These are phyloP conservation scores for Ganoderma meredithae DNA, from an alignment of 1,284 basidiomycete genomes.

Conservation along the genomic window DNA sequence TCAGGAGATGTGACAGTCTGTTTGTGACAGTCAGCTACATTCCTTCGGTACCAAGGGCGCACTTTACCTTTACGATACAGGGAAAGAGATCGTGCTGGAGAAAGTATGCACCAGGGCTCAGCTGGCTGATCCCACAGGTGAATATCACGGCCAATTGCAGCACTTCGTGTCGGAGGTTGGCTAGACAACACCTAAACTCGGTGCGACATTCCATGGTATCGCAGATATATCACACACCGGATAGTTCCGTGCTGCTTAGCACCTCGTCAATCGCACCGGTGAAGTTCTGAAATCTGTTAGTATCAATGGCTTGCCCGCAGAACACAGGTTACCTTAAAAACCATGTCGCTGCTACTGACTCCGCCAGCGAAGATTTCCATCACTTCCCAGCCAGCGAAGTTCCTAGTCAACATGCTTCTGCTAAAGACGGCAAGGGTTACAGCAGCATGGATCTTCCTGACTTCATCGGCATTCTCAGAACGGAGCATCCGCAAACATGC, in stretches of 20 bases:
- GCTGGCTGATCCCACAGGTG: conserved; percentile 62
- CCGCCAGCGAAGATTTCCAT: conserved; percentile 73
- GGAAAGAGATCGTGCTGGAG: conserved; percentile 66
- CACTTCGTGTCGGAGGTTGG: conserved; percentile 55
- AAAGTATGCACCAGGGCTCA: conserved; percentile 74
- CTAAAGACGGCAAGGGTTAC: conserved; percentile 56
- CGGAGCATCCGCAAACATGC: conserved; percentile 51
- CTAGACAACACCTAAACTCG: conserved; percentile 40
- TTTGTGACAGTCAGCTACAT: conserved; percentile 2
- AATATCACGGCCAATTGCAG: conserved; percentile 64
- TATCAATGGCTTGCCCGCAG: not conserved
- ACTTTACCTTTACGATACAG: conserved; percentile 52
- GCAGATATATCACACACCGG: conserved; percentile 46
- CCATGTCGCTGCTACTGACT: conserved; percentile 59
- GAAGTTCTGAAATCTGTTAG: conserved; percentile 48
- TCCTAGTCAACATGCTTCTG: conserved; percentile 58
- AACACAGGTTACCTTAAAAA: conserved; percentile 55
- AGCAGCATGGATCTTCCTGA: conserved; percentile 52
- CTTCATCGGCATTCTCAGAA: conserved; percentile 44
- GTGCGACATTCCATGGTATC: not conserved
- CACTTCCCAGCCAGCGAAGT: conserved; percentile 69
- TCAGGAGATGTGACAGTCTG: conserved; percentile 63
- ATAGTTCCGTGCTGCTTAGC: conserved; percentile 50
- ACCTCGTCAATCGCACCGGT: conserved; percentile 53
- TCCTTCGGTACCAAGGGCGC: conserved; percentile 28